A percentile compares a stretch with the other conserved stretches of the same genome.
Conservation (phyloP, 345 rosid genomes). For the Xanthoceras sorbifolium region DNA sequence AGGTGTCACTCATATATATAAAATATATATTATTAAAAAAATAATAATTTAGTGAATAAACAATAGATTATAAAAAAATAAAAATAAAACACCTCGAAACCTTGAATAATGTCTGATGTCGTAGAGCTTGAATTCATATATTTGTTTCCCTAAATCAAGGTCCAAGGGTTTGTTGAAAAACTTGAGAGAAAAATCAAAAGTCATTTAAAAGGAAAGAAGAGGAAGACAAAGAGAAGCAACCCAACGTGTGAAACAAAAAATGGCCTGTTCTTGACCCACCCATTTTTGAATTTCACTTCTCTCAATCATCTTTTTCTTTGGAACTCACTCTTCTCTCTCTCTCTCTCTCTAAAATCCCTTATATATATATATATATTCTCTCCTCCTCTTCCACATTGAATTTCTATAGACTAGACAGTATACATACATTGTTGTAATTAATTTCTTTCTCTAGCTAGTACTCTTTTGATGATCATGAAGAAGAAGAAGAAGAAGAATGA, state of each 20-base stretch:
- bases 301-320: conserved; percentile 23
- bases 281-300: neutral
- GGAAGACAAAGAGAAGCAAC: conserved; percentile 30
- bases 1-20: conserved; percentile 10
- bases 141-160: conserved; percentile 21
- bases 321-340: conserved; percentile 14
- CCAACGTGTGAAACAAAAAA: conserved; percentile 36
- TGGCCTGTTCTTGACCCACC: conserved; percentile 23
- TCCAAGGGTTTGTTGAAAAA: conserved; percentile 3
- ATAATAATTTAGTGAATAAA: neutral
- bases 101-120: neutral
- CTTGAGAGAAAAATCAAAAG: conserved; percentile 3
- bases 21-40: too few species aligned
- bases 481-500: conserved; percentile 3
- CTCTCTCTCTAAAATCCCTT: neutral
- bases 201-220: neutral
- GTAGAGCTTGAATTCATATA: neutral
- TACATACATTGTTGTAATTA: too few species aligned
- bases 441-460: neutral
- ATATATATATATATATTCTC: neutral
- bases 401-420: neutral
- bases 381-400: neutral
- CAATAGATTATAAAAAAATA: neutral
- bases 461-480: neutral
- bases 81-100: neutral